Conservation (phyloP, 768 basidiomycete genomes). For the Lactifluus echinatus region DNA sequence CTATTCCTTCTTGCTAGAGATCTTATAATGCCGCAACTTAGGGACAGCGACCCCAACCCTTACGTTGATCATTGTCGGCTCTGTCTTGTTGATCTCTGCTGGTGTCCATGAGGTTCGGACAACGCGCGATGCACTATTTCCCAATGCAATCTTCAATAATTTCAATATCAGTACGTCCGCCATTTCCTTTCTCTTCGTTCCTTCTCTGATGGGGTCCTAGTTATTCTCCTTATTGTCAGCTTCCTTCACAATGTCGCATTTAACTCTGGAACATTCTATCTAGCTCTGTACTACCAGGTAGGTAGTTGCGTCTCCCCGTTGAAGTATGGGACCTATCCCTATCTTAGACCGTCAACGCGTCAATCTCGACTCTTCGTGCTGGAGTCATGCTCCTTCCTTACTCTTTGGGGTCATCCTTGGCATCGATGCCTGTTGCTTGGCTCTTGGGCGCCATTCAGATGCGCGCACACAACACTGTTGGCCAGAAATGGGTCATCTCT, state of each 20-base stretch:
- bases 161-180: constrained; percentile 44
- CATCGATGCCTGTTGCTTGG: constrained; percentile 84
- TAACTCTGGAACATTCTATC: constrained; percentile 79
- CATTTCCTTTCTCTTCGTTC: not conserved
- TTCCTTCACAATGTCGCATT: constrained; percentile 82
- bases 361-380: constrained; percentile 54
- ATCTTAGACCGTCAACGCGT: constrained; percentile 56
- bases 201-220: constrained; percentile 31
- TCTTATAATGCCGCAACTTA: constrained; percentile 25
- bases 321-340: not conserved
- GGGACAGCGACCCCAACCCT: constrained; percentile 60
- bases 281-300: constrained; percentile 79
- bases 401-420: constrained; percentile 75
- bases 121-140: constrained; percentile 63
- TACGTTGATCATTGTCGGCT: constrained; percentile 47
- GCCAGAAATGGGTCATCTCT: constrained; percentile 58
- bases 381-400: constrained; percentile 74
- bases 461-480: constrained; percentile 45
- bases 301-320: constrained; percentile 8
- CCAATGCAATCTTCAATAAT: constrained; percentile 51
- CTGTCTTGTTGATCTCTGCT: constrained; percentile 45
- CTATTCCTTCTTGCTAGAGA: not conserved
- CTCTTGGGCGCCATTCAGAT: constrained; percentile 61
- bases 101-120: constrained; percentile 63
- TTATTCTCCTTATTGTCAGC: constrained; percentile 54